Conservation (phyloP, 2,329 filamentous ascomycete species). For the Claviceps digitariae region DNA sequence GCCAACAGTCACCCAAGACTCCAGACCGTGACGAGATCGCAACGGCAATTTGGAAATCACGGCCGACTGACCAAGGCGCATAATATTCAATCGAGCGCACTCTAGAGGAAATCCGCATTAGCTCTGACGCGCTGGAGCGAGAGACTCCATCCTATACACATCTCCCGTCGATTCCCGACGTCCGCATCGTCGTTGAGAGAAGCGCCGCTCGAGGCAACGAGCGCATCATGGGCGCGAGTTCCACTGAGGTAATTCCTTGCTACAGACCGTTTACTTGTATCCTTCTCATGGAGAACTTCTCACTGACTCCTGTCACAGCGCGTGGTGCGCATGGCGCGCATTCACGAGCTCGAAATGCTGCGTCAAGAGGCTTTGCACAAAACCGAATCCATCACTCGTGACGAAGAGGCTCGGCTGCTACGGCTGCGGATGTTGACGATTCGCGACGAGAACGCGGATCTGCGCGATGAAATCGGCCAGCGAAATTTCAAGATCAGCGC, state of each 20-base stretch:
- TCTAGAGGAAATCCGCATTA: no score
- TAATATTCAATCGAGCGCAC: background rate
- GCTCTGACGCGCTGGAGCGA: background rate
- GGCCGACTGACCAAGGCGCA: background rate
- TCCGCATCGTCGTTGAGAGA: background rate
- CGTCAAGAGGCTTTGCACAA: conserved; percentile 53
- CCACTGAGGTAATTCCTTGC: conserved; percentile 13
- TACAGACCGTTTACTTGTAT: background rate
- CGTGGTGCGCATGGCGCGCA: conserved; percentile 25
- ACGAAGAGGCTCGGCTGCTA: conserved; percentile 60
- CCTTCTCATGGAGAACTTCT: background rate
- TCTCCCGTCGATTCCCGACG: background rate
- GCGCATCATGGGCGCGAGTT: conserved; percentile 14
- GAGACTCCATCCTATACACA: background rate
- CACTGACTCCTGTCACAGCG: conserved; percentile 21
- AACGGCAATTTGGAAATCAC: background rate
- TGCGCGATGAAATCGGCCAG: conserved; percentile 49
- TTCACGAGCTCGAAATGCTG: conserved; percentile 51
- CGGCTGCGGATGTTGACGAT: conserved; percentile 57
- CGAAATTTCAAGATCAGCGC: conserved; percentile 45
- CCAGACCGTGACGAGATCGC: background rate
- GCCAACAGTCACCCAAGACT: conserved; percentile 2
- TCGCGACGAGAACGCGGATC: conserved; percentile 57
- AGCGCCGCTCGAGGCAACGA: background rate
- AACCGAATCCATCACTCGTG: conserved; percentile 54